Percentiles rank a stretch among this genome's conserved stretches.
Conservation (phyloP, 305 asterid species). For the Withania somnifera region DNA sequence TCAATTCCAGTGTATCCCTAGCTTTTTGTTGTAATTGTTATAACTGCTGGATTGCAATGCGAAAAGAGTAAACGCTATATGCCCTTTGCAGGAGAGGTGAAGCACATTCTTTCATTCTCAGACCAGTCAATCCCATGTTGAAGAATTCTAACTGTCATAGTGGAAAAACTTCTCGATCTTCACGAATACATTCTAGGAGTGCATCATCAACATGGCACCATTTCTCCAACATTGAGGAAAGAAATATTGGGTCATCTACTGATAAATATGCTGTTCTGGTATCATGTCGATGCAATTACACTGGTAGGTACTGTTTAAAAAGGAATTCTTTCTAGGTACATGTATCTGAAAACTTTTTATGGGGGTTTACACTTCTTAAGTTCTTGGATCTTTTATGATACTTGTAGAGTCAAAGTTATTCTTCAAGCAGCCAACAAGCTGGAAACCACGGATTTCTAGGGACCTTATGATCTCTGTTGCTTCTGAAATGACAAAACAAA, state of each 20-base stretch:
- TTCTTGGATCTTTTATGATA: constrained; percentile 5
- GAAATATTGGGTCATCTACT: constrained; percentile 36
- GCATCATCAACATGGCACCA: constrained; percentile 41
- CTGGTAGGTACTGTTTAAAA: constrained; percentile 42
- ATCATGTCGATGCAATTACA: constrained; percentile 93
- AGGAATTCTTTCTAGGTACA: neutral
- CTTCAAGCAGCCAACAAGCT: constrained; percentile 82
- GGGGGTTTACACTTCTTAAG: neutral
- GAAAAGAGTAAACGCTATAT: constrained; percentile 4
- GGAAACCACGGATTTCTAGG: constrained; percentile 84
- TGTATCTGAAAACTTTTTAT: neutral
- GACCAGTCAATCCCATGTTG: constrained; percentile 65
- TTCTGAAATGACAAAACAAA: constrained; percentile 77
- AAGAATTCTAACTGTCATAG: constrained; percentile 35
- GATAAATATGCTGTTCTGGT: constrained; percentile 82
- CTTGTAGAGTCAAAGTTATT: constrained; percentile 80
- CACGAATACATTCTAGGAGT: constrained; percentile 37
- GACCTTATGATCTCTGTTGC: constrained; percentile 95
- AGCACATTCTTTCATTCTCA: constrained; percentile 94
- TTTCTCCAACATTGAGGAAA: constrained; percentile 28
- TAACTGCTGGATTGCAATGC: neutral
- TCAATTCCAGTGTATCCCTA: neutral
- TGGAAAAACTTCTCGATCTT: constrained; percentile 24
- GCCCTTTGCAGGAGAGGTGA: constrained; percentile 86
- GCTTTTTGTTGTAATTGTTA: constrained; percentile 7